Percentiles rank a stretch among this genome's conserved stretches.
Conservation (phyloP, 78 protist species). For the Isochrysis galbana region DNA sequence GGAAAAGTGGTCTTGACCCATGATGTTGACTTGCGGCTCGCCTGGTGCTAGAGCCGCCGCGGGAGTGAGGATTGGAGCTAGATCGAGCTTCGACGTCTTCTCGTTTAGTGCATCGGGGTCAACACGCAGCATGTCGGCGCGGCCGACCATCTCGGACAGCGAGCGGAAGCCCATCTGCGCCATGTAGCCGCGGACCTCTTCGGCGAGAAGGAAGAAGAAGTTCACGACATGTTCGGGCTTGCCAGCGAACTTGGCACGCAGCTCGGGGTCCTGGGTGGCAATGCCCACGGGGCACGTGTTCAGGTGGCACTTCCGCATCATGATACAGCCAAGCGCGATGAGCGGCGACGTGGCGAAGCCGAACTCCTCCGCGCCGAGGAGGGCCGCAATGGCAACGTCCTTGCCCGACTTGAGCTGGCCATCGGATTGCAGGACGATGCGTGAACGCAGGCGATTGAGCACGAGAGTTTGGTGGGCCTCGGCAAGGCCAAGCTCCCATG, state of each 20-base stretch:
- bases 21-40: background rate
- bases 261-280: constrained; percentile 83
- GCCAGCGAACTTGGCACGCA: constrained; percentile 80
- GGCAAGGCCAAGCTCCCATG: constrained; percentile 90
- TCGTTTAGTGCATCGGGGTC: background rate
- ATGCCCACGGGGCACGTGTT: constrained; percentile 92
- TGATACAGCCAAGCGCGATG: constrained; percentile 86
- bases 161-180: constrained; percentile 67
- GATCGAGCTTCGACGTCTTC: constrained; percentile 53
- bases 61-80: background rate
- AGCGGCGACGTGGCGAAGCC: constrained; percentile 87
- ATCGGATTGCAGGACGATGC: constrained; percentile 68
- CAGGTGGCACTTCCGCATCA: constrained; percentile 89
- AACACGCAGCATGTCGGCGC: constrained; percentile 66
- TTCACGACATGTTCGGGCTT: constrained; percentile 78
- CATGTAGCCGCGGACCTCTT: constrained; percentile 74
- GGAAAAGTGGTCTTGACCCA: background rate
- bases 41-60: background rate
- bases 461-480: constrained; percentile 85
- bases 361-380: constrained; percentile 86
- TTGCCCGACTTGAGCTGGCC: constrained; percentile 78
- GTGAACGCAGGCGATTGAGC: constrained; percentile 71
- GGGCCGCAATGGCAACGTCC: constrained; percentile 79
- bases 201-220: constrained; percentile 81
- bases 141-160: constrained; percentile 67